phyloP scores from a whole-genome alignment of 345 rosid species.

The Euphorbia tirucalli region DNA sequence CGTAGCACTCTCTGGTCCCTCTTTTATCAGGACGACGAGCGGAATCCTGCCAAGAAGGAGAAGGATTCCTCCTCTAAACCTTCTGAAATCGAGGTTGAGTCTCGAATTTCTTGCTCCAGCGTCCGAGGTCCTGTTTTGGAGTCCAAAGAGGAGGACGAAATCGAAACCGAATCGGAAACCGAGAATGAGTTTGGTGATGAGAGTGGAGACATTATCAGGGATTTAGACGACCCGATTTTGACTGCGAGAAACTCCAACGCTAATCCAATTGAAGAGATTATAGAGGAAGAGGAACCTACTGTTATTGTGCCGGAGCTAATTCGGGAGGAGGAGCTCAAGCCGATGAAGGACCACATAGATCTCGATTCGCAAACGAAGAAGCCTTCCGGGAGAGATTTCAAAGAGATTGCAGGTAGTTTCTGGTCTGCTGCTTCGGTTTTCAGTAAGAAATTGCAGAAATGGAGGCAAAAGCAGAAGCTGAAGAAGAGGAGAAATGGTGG shows the following conservation, averaged over 20 bases:
- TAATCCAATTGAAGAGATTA: slow-evolving; percentile 46
- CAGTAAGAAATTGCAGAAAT: slow-evolving; percentile 91
- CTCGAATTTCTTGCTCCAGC: slow-evolving; percentile 44
- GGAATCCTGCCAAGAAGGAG: slow-evolving; percentile 28
- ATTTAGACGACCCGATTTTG: slow-evolving; percentile 43
- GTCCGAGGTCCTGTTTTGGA: slow-evolving; percentile 41
- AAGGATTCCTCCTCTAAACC: slow-evolving; percentile 23
- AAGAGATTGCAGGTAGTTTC: slow-evolving; percentile 77
- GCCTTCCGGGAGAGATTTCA: slow-evolving; percentile 63
- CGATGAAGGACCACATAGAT: slow-evolving; percentile 91
- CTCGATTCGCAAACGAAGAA: slow-evolving; percentile 80
- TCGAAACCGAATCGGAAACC: slow-evolving; percentile 35
- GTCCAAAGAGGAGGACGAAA: slow-evolving; percentile 50
- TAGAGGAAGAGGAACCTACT: slow-evolving; percentile 28
- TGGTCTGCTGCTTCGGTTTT: slow-evolving; percentile 99
- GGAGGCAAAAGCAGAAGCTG: slow-evolving; percentile 94
- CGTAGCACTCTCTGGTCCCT: slow-evolving; percentile 79
- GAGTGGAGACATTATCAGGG: slow-evolving; percentile 33
- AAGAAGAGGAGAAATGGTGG: slow-evolving; percentile 62
- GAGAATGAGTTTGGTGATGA: slow-evolving; percentile 28
- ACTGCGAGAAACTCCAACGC: slow-evolving; percentile 33
- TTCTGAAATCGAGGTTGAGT: slow-evolving; percentile 33
- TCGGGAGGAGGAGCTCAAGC: slow-evolving; percentile 57
- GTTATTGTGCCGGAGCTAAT: slow-evolving; percentile 19
- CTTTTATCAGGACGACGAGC: slow-evolving; percentile 62